Percentiles rank a stretch among this genome's conserved stretches.
Evolutionary conservation across 2,329 filamentous ascomycete species (phyloP).

Genomic region (Cadophora malorum): DNA sequence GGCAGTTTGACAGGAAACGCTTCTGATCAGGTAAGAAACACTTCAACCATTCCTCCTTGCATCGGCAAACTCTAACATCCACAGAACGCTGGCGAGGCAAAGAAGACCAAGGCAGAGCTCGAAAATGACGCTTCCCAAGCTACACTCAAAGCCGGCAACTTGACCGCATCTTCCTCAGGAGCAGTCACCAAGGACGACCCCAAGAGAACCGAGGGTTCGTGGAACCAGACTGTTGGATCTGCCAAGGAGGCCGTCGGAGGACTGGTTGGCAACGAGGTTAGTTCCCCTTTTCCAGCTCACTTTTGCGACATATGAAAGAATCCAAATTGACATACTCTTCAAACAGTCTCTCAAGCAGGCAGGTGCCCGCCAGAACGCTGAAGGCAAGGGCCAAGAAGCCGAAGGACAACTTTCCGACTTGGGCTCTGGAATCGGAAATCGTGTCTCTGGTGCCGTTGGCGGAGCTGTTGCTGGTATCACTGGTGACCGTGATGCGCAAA

Average conservation of each 20-base stretch:
- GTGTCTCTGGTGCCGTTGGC: constrained; percentile 75
- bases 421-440: constrained; percentile 68
- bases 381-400: constrained; percentile 83
- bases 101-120: constrained; percentile 69
- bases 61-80: constrained; percentile 12
- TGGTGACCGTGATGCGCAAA: constrained; percentile 71
- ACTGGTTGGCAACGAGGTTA: constrained; percentile 73
- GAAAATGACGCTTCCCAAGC: constrained; percentile 79
- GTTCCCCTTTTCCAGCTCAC: constrained; percentile 28
- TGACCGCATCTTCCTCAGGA: constrained; percentile 72
- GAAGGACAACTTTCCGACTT: constrained; percentile 81
- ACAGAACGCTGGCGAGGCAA: constrained; percentile 45
- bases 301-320: neutral
- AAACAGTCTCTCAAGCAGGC: constrained; percentile 69
- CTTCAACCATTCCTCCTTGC: constrained; percentile 44
- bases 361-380: constrained; percentile 78
- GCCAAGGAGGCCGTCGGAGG: constrained; percentile 84
- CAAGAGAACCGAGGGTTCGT: constrained; percentile 73
- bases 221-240: constrained; percentile 89
- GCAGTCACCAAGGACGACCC: constrained; percentile 74
- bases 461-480: constrained; percentile 73
- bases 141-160: constrained; percentile 74
- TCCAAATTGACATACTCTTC: neutral
- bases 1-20: constrained; percentile 76
- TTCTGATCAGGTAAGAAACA: constrained; percentile 64